Evolutionary conservation across 2,329 filamentous ascomycete species (phyloP), one percentile per base, ranked within the genome.

Genomic region (Trichoderma atrobrunneum): DNA sequence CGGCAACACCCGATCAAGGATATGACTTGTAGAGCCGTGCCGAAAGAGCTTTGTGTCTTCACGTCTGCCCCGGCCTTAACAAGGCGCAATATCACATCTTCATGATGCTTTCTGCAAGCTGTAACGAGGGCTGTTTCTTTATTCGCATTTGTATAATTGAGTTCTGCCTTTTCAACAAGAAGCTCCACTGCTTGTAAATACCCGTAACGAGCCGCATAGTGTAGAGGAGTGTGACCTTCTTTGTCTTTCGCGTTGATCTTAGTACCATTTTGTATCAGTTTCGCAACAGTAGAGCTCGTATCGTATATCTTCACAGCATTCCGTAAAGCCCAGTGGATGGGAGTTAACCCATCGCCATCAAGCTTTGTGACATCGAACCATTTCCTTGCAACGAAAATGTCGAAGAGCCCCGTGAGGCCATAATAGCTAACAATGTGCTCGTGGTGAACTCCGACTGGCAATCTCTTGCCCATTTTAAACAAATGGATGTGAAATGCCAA

Each of bases 81-180:
- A 18, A 66, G 63, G 10, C 30, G 7, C 63, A 34, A 34, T 30
- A 66, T 32, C n/a, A 66, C 30, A 32, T 32, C 43, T 12, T 66
- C 21, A 32, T 66, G 63, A 56, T 66, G 63, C 39, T 66, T 66
- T 56, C 63, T 48, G 18, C 63, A 66, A 39, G 63, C 63, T n/a
- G 24, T 14, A 6, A 66, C 12, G 11, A 66, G 26, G 14, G 63
- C 24, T 11, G 63, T 66, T 30, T 66, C 63, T 10, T 24, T 24
- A 5, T 66, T 43, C 26, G 16, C 21, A n/a, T 61, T 61, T 39
- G 59, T 61, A 8, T 14, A 2, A 7, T 61, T n/a, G 12, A 61
- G 59, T 24, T 36, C 10, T 3, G 59, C 59, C 7, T 61, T 61
- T 18, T 36, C 3, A 34, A 61, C 11, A 36, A 61, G 32, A 5